Base-by-base conservation (phyloP, 495 filamentous ascomycete genomes). In the Schizothecium vesticola region DNA sequence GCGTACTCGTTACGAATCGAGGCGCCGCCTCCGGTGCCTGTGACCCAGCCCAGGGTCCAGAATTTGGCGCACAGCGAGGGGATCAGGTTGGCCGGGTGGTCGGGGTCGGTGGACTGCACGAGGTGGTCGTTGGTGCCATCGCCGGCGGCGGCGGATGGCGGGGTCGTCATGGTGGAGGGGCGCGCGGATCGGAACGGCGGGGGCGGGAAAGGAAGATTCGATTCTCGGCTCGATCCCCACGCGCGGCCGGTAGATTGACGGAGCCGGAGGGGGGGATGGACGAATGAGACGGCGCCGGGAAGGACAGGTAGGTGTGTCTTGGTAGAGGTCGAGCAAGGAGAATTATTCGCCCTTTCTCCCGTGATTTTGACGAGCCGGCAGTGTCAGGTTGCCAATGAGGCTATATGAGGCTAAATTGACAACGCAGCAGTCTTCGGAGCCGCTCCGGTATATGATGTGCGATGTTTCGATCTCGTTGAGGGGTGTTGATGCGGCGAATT, bases 41-140 rank as follows among this genome's bases (percentile, higher is more conserved):
- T 97, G 21, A 98, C 95, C 95, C 95, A 99, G 56, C 95, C 96
- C 73, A 93, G 85, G 25, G 85, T 91, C 85, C 97, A 98, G 80
- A 99, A 99, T 73, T 91, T 92, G 71, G 90, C 89, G 82, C 95
- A 99, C 59, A 99, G 85, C 55, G 89, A 87, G 63, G 92, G 94
- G 70, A 99, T 97, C 65, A 94, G 83, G 80, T 99, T 98, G 64
- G 94, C 93, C 21, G 95, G 95, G 78, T 98, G 96, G 67, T 93
- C 79, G 9, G 90, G 88, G 79, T 92, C 84, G n/a, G 79, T 70
- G 9, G 90, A 92, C 28, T 76, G 76, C 73, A 99, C 85, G 69
- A 97, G 86, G 71, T 93, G 86, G 81, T 97, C 91, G 76, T 89
- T 88, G 77, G 86, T 86, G 61, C 61, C 19, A 63, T 22, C 21